These are phyloP conservation scores for Phyllosticta ampelicida DNA, from an alignment of 2,329 filamentous ascomycete genomes.

Conservation along the genomic window DNA sequence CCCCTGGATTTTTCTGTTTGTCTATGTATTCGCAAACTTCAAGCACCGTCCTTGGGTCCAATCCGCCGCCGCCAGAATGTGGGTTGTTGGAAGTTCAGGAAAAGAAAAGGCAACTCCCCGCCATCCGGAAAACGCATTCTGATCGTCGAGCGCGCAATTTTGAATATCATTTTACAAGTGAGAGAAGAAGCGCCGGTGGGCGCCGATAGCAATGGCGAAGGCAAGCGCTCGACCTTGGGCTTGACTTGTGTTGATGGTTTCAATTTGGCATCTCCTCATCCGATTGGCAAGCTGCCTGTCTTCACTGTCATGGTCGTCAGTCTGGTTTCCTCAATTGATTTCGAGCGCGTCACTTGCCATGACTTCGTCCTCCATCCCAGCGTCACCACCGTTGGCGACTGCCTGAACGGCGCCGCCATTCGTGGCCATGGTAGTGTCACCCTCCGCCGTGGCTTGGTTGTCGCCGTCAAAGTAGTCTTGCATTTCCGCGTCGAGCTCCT, in stretches of 20 bases:
- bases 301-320: slow-evolving; percentile 10
- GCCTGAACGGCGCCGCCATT: slow-evolving; percentile 36
- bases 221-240: neutral
- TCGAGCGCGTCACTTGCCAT: slow-evolving; percentile 15
- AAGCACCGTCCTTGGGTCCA: neutral
- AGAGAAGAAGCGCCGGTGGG: neutral
- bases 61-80: neutral
- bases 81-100: neutral
- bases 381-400: slow-evolving; percentile 30
- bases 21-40: neutral
- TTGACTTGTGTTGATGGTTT: neutral
- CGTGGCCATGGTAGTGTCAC: slow-evolving; percentile 32
- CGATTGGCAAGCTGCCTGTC: slow-evolving; percentile 1
- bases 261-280: slow-evolving; percentile 8
- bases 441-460: slow-evolving; percentile 34
- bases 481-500: slow-evolving; percentile 97
- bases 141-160: neutral
- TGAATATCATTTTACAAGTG: slow-evolving; percentile 1
- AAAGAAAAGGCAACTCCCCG: slow-evolving; percentile 5
- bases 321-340: neutral
- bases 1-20: neutral
- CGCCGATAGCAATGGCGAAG: neutral
- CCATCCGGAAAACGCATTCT: slow-evolving; percentile 5
- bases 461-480: slow-evolving; percentile 71
- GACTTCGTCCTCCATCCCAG: slow-evolving; percentile 31